Conservation (phyloP, 2,329 filamentous ascomycete genomes). For the Fusarium longipes region DNA sequence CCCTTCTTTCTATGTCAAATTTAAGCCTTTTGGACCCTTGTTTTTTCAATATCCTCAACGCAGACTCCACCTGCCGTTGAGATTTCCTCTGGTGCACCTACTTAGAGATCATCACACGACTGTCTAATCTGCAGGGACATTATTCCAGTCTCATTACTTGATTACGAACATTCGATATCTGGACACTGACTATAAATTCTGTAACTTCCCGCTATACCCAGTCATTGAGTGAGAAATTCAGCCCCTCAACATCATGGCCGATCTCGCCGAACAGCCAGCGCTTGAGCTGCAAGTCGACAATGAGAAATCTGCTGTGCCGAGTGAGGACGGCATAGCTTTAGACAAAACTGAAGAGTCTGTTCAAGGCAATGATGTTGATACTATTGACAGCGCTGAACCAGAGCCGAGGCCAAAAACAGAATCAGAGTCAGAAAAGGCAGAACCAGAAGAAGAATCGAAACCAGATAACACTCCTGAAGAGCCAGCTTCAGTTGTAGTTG, state of each 20-base stretch:
- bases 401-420: background rate
- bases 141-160: background rate
- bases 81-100: slow-evolving; percentile 6
- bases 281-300: slow-evolving; percentile 13
- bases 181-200: background rate
- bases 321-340: slow-evolving; percentile 1
- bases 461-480: slow-evolving; percentile 14
- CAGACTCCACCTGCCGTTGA: slow-evolving; percentile 16
- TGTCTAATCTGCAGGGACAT: background rate
- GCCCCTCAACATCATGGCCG: slow-evolving; percentile 20
- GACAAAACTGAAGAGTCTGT: slow-evolving; percentile 22
- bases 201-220: background rate
- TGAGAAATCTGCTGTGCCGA: slow-evolving; percentile 2
- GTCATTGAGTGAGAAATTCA: background rate
- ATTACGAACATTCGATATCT: background rate
- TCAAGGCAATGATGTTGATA: slow-evolving; percentile 8
- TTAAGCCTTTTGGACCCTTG: slow-evolving; percentile 24
- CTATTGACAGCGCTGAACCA: background rate
- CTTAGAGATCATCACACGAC: background rate
- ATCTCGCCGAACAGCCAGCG: slow-evolving; percentile 11
- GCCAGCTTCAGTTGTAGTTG: background rate
- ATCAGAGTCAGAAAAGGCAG: background rate
- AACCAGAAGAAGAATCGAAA: background rate
- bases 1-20: background rate
- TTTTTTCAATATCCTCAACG: slow-evolving; percentile 11